phyloP scores from a whole-genome alignment of 2,329 filamentous ascomycete species.

The Fusarium sulawesiense region DNA sequence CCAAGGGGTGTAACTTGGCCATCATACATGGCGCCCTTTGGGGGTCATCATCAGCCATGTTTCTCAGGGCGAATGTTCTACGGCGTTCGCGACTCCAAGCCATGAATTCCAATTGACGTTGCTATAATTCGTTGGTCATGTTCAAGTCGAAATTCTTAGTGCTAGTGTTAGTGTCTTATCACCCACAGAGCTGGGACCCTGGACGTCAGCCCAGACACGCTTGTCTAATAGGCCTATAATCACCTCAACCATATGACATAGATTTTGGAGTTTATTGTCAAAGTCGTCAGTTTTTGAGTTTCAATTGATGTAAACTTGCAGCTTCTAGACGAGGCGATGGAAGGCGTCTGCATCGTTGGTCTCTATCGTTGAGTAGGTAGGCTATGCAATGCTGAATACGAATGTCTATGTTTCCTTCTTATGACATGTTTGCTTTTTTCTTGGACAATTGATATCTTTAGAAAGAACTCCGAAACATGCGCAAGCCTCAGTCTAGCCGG shows the following conservation, averaged over 20 bases:
- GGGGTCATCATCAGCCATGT: slow-evolving; percentile 18
- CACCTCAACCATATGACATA: not conserved
- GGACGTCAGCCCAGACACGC: slow-evolving; percentile 21
- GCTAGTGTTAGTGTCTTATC: slow-evolving; percentile 10
- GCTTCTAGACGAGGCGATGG: slow-evolving; percentile 1
- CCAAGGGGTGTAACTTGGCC: slow-evolving; percentile 1
- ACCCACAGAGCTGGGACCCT: slow-evolving; percentile 22
- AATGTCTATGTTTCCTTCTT: not conserved
- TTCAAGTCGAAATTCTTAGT: not conserved
- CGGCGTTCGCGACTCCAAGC: slow-evolving; percentile 23
- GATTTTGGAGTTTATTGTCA: not conserved
- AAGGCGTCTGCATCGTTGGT: not conserved
- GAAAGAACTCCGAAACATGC: slow-evolving; percentile 16
- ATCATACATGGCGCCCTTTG: slow-evolving; percentile 2
- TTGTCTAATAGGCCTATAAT: slow-evolving; percentile 5
- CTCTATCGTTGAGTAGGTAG: not conserved
- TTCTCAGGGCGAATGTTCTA: slow-evolving; percentile 31
- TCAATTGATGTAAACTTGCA: slow-evolving; percentile 16
- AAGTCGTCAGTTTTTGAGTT: slow-evolving; percentile 7
- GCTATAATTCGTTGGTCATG: slow-evolving; percentile 13
- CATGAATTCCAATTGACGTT: slow-evolving; percentile 31
- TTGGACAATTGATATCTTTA: slow-evolving; percentile 14
- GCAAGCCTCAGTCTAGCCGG: slow-evolving; percentile 17
- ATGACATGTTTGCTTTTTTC: slow-evolving; percentile 22
- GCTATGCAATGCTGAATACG: not conserved